Conservation (phyloP, 2,329 filamentous ascomycete species). For the Fusarium temperatum region DNA sequence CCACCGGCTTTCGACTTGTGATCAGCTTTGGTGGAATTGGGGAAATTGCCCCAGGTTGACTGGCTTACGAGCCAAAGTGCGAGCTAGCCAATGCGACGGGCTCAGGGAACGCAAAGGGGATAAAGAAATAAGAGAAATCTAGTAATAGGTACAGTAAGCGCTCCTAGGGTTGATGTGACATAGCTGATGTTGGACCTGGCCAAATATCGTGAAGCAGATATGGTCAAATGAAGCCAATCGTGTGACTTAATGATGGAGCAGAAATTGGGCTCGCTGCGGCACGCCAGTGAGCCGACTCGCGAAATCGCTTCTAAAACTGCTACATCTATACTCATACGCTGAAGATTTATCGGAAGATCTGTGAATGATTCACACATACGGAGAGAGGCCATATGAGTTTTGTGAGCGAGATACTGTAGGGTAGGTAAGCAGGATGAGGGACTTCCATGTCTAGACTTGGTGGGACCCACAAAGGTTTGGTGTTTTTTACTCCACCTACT, state of each 20-base stretch:
- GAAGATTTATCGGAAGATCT: too few species aligned
- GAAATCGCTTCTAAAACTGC: too few species aligned
- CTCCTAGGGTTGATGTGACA: fast-evolving
- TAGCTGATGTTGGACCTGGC: too few species aligned
- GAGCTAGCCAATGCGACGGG: fast-evolving
- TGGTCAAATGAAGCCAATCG: too few species aligned
- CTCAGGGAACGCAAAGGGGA: neutral
- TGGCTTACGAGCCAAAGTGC: fast-evolving
- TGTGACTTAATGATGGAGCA: fast-evolving
- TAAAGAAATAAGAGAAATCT: neutral
- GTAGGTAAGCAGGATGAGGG: neutral
- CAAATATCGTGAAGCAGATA: too few species aligned
- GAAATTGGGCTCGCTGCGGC: too few species aligned
- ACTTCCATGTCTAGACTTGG: neutral
- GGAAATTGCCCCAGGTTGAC: neutral
- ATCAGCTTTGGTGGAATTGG: neutral
- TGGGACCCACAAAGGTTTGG: neutral
- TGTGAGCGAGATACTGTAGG: neutral
- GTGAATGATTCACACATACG: fast-evolving
- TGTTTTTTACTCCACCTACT: too few species aligned
- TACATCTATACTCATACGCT: too few species aligned
- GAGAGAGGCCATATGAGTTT: too few species aligned
- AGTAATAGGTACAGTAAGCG: fast-evolving
- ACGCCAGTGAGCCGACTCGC: too few species aligned
- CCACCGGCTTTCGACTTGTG: neutral